phyloP scores from a whole-genome alignment of 805 yeast species.

The Wickerhamomyces queroliae region DNA sequence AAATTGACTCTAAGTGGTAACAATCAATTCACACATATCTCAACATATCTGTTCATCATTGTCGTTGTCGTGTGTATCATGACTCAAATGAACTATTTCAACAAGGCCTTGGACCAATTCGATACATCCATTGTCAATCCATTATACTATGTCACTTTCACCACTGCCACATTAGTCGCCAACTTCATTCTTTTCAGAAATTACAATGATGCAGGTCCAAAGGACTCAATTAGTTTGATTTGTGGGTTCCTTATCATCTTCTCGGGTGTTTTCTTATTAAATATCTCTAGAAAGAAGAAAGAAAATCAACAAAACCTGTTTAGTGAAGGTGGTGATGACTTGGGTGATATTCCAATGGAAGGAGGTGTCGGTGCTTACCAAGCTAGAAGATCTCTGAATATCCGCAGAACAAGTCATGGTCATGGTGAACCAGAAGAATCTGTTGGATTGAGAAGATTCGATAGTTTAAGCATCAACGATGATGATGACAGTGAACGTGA shows the following conservation, averaged over 20 bases:
- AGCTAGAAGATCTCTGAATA: conserved; percentile 71
- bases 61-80: conserved; percentile 78
- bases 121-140: conserved; percentile 93
- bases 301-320: conserved; percentile 37
- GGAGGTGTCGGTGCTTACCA: conserved; percentile 76
- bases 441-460: conserved; percentile 53
- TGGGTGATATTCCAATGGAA: conserved; percentile 74
- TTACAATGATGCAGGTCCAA: conserved; percentile 76
- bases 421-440: conserved; percentile 34
- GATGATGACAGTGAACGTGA: conserved; percentile 32
- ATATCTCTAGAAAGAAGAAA: conserved; percentile 64
- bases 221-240: conserved; percentile 73
- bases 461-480: conserved; percentile 46
- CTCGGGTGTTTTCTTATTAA: conserved; percentile 79
- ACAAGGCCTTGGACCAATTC: conserved; percentile 88
- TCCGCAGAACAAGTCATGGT: conserved; percentile 35
- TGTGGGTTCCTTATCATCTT: conserved; percentile 85
- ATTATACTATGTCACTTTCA: conserved; percentile 83
- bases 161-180: conserved; percentile 81
- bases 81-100: conserved; percentile 91
- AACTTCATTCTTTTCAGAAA: conserved; percentile 84
- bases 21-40: conserved; percentile 80
- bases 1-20: conserved; percentile 79
- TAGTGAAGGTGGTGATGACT: conserved; percentile 40
- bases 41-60: conserved; percentile 74